Percentiles rank a stretch among this genome's conserved stretches.
phyloP scores from a whole-genome alignment of 345 rosid genomes.

The Physaria fendleri region DNA sequence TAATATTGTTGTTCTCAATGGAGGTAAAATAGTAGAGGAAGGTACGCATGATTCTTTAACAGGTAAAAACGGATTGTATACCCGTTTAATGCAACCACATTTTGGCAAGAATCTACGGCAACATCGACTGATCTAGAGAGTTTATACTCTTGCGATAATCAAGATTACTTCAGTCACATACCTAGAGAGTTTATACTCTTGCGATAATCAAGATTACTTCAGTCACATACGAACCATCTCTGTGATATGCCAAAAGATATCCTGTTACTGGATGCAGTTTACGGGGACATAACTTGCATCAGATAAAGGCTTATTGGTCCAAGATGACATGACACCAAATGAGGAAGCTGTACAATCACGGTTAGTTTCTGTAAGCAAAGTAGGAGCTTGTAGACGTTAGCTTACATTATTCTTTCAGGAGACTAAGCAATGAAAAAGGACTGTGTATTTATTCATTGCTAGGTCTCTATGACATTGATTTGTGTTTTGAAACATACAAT shows the following conservation, averaged over 20 bases:
- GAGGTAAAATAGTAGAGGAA: slow-evolving; percentile 95
- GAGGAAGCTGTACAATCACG: slow-evolving; percentile 25
- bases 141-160: slow-evolving; percentile 14
- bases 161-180: slow-evolving; percentile 7
- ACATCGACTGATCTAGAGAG: slow-evolving; percentile 59
- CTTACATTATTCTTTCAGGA: slow-evolving; percentile 65
- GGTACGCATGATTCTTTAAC: slow-evolving; percentile 85
- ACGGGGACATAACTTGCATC: slow-evolving; percentile 8
- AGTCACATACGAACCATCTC: slow-evolving; percentile 5
- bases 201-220: not conserved
- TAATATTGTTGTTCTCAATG: slow-evolving; percentile 94
- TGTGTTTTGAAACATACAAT: slow-evolving; percentile 22
- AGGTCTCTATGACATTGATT: slow-evolving; percentile 20
- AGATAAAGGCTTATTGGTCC: not conserved
- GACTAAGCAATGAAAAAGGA: slow-evolving; percentile 34
- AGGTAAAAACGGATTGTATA: slow-evolving; percentile 83
- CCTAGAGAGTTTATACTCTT: too few relatives aligned
- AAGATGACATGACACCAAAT: not conserved
- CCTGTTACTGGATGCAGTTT: not conserved
- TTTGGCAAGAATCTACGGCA: slow-evolving; percentile 91
- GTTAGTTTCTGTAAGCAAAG: slow-evolving; percentile 28
- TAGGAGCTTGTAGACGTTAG: slow-evolving; percentile 31
- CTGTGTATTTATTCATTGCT: slow-evolving; percentile 26
- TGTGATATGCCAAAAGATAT: not conserved
- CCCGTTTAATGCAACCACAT: slow-evolving; percentile 97